Conservation (phyloP, 129 eudicot genomes). For the Pseudognaphalium luteoalbum region DNA sequence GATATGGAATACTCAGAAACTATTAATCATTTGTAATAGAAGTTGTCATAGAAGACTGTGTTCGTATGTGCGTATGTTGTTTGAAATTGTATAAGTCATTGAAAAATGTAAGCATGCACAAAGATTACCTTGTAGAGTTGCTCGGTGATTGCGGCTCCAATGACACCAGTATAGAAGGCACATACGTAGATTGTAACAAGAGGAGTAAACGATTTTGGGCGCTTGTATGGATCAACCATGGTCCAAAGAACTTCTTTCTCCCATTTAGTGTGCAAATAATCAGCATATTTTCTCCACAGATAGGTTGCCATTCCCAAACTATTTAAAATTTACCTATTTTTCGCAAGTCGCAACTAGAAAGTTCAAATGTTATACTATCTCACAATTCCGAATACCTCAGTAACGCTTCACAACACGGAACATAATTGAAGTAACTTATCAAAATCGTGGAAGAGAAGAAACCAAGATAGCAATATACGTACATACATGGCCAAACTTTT, state of each 20-base stretch:
- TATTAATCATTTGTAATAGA: slow-evolving; percentile 9
- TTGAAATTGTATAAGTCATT: neutral
- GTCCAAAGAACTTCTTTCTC: slow-evolving; percentile 82
- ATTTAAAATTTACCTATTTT: neutral
- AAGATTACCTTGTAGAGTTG: slow-evolving; percentile 76
- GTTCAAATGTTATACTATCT: neutral
- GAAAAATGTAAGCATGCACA: slow-evolving; percentile 7
- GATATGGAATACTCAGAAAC: neutral
- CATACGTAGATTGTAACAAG: slow-evolving; percentile 67
- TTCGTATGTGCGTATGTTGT: neutral
- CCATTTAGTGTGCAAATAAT: slow-evolving; percentile 71
- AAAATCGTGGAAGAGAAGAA: neutral
- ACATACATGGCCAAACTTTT: neutral
- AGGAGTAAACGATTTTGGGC: slow-evolving; percentile 86
- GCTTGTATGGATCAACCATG: slow-evolving; percentile 85
- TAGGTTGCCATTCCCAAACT: slow-evolving; percentile 59
- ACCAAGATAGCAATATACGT: neutral
- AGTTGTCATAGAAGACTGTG: neutral
- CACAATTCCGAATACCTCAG: neutral
- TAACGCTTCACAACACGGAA: neutral
- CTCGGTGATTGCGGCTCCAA: slow-evolving; percentile 90
- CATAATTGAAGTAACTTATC: neutral
- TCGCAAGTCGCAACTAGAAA: slow-evolving; percentile 7
- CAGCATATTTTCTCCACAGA: slow-evolving; percentile 86
- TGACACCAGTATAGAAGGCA: slow-evolving; percentile 83